Conservation (phyloP, 192 early-diverging fungal genomes). For the Coemansia sp. region DNA sequence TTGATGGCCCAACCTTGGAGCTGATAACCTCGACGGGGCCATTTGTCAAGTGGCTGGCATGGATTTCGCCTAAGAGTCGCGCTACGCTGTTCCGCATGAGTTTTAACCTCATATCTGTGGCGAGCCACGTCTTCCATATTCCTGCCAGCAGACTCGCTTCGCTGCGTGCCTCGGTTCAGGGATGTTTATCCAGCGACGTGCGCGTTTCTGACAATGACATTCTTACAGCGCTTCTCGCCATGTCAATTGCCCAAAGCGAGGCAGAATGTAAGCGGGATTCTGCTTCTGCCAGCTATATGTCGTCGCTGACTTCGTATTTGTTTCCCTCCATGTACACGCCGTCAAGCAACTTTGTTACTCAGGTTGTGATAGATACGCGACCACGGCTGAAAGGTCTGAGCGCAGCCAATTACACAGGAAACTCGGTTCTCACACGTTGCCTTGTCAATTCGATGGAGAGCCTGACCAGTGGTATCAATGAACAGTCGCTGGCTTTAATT, state of each 20-base stretch:
- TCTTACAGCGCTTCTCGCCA: not conserved
- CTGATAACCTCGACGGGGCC: no score
- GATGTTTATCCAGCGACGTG: no score
- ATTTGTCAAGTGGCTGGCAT: no score
- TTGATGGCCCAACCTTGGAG: no score
- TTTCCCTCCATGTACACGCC: not conserved
- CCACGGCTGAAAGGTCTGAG: not conserved
- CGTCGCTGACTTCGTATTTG: not conserved
- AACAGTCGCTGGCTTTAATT: not conserved
- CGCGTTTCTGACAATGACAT: no score
- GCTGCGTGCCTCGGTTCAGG: not conserved
- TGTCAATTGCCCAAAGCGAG: not conserved
- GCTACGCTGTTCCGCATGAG: not conserved
- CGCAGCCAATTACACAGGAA: not conserved
- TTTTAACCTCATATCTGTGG: not conserved
- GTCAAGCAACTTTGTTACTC: not conserved
- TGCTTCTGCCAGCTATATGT: not conserved
- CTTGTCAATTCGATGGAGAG: not conserved
- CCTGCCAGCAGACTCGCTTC: not conserved
- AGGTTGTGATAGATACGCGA: no score
- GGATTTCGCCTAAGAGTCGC: no score
- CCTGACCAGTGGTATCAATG: not conserved
- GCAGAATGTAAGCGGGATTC: not conserved
- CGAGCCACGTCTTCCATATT: conserved; percentile 21
- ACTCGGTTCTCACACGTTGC: not conserved